phyloP scores from a whole-genome alignment of 148 eudicot species.

The Spergularia bocconei region DNA sequence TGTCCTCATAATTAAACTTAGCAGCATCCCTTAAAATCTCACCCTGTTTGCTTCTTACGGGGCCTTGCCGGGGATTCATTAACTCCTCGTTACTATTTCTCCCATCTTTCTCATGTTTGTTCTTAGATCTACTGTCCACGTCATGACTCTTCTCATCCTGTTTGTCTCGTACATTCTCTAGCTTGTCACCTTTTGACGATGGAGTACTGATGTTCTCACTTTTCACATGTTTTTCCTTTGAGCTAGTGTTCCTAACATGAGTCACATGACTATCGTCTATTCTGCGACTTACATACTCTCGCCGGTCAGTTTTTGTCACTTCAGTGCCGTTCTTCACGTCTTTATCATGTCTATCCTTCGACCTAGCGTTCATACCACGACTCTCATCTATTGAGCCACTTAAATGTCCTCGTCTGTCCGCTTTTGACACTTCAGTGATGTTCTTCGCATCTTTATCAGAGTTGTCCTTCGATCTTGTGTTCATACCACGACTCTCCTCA shows the following conservation, averaged over 20 bases:
- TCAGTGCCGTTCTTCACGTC: background rate
- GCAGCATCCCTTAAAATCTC: conserved; percentile 37
- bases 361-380: background rate
- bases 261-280: background rate
- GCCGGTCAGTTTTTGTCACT: background rate
- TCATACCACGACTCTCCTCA: background rate
- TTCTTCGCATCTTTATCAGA: background rate
- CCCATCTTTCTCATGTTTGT: conserved; percentile 24
- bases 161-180: conserved; percentile 2
- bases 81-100: conserved; percentile 18
- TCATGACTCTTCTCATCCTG: conserved; percentile 30
- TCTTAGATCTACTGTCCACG: conserved; percentile 36
- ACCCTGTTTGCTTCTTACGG: conserved; percentile 37
- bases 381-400: background rate
- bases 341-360: background rate
- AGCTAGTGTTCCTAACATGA: background rate
- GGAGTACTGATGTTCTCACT: background rate
- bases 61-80: conserved; percentile 37
- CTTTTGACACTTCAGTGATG: background rate
- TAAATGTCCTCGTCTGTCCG: background rate
- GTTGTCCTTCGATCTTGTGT: background rate
- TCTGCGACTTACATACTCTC: background rate
- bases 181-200: background rate
- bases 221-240: conserved; percentile 13
- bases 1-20: conserved; percentile 42